These are phyloP conservation scores for Malus asiatica DNA, from an alignment of 306 rosid species.

Conservation along the genomic window DNA sequence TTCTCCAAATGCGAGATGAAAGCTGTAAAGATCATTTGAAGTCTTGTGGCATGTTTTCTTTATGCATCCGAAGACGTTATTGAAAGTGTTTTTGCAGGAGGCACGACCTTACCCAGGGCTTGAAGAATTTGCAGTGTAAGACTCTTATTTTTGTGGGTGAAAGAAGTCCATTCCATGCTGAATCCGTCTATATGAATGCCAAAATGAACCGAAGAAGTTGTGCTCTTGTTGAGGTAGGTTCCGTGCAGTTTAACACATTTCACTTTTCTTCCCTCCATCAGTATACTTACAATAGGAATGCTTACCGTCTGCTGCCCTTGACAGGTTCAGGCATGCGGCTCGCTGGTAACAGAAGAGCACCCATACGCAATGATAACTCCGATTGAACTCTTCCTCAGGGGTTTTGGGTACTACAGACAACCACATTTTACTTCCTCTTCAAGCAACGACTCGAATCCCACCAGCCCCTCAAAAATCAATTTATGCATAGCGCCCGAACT, in stretches of 20 bases:
- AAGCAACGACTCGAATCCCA: constrained; percentile 50
- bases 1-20: not conserved
- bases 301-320: not conserved
- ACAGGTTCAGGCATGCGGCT: constrained; percentile 83
- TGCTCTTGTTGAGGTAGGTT: constrained; percentile 76
- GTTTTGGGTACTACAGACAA: constrained; percentile 57
- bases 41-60: not conserved
- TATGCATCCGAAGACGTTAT: not conserved
- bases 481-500: constrained; percentile 69
- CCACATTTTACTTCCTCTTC: constrained; percentile 40
- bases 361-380: constrained; percentile 73
- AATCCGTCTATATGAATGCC: constrained; percentile 59
- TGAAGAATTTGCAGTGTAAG: constrained; percentile 66
- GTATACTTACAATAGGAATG: not conserved
- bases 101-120: constrained; percentile 52
- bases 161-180: constrained; percentile 71
- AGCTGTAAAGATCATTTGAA: not conserved
- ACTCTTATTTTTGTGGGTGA: constrained; percentile 81
- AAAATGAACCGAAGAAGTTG: constrained; percentile 45
- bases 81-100: constrained; percentile 44
- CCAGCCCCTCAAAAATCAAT: constrained; percentile 38
- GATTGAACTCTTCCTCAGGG: constrained; percentile 64
- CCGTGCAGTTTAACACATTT: not conserved
- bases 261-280: not conserved
- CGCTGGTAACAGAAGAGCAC: constrained; percentile 81